A percentile compares a stretch with the other conserved stretches of the same genome.
These are phyloP conservation scores for Alternaria sp. DNA, from an alignment of 2,329 filamentous ascomycete genomes.

Conservation along the genomic window DNA sequence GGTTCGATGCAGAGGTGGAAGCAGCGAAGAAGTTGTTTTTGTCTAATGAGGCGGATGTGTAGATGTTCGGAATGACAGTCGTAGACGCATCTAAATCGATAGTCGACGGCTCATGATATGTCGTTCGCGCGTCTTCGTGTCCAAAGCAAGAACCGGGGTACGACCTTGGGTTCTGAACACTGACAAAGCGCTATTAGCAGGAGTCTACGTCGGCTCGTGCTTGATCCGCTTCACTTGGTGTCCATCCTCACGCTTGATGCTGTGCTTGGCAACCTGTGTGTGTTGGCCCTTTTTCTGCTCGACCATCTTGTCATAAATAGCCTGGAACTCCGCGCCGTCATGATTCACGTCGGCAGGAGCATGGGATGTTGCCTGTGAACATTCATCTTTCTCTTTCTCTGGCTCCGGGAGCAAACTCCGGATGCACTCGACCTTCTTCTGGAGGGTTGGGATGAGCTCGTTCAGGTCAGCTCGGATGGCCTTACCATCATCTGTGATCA, in stretches of 20 bases:
- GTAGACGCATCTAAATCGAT: too few species aligned
- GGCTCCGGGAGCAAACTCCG: background rate
- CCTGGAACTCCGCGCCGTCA: background rate
- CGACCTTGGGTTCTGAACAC: too few species aligned
- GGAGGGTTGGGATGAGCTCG: conserved; percentile 8
- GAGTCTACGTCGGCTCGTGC: background rate
- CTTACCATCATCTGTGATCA: conserved; percentile 11
- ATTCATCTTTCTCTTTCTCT: background rate
- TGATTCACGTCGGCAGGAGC: background rate
- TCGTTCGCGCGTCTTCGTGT: too few species aligned
- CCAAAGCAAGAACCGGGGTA: background rate
- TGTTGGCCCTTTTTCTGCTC: background rate
- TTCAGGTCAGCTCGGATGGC: conserved; percentile 13
- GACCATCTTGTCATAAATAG: background rate
- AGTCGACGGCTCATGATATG: too few species aligned
- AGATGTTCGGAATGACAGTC: too few species aligned
- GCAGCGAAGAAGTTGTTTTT: too few species aligned
- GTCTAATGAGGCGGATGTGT: too few species aligned
- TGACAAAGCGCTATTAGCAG: too few species aligned
- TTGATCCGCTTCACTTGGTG: background rate
- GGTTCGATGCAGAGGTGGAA: too few species aligned
- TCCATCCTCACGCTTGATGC: too few species aligned
- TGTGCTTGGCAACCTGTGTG: too few species aligned
- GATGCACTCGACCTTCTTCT: background rate
- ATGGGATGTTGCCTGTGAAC: background rate